phyloP scores from a whole-genome alignment of 371 early-diverging fungal genomes.

The Syncephalastrum monosporum region DNA sequence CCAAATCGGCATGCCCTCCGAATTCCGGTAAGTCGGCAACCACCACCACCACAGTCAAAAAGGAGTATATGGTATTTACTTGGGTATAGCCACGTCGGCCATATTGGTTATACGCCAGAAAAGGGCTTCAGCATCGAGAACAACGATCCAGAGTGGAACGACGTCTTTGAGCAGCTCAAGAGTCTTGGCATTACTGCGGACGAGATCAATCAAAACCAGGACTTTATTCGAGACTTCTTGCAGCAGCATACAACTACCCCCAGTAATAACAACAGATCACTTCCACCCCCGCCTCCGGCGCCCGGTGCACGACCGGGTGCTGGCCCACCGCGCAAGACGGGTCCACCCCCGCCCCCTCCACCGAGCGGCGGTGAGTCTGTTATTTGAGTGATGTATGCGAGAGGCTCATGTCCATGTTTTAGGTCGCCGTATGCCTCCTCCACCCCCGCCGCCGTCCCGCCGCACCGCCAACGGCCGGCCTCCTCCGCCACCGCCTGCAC shows the following conservation, averaged over 20 bases:
- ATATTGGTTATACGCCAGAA: conserved; percentile 78
- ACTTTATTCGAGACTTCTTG: conserved; percentile 51
- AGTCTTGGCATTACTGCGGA: conserved; percentile 82
- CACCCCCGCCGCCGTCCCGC: conserved; percentile 19
- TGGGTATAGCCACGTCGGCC: conserved; percentile 61
- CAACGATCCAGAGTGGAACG: conserved; percentile 78
- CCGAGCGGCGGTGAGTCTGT: conserved; percentile 14
- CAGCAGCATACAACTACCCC: conserved; percentile 27
- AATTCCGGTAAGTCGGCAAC: conserved; percentile 52
- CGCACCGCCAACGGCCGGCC: conserved; percentile 10
- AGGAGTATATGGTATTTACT: not conserved
- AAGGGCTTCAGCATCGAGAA: conserved; percentile 81
- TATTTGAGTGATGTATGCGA: too few species aligned
- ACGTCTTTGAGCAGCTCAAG: conserved; percentile 70
- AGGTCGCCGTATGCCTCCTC: conserved; percentile 22
- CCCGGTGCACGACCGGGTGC: conserved; percentile 7
- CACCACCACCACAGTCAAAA: not conserved
- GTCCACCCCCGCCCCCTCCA: conserved; percentile 21
- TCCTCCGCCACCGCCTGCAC: conserved; percentile 12
- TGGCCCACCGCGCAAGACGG: conserved; percentile 13
- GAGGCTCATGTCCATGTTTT: not conserved
- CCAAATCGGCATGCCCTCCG: conserved; percentile 73
- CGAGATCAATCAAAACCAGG: conserved; percentile 55
- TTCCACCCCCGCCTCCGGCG: conserved; percentile 47
- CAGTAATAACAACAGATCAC: not conserved